These are phyloP conservation scores for Strombidium stylifer DNA, from an alignment of 73 alveolate species.

Conservation along the genomic window DNA sequence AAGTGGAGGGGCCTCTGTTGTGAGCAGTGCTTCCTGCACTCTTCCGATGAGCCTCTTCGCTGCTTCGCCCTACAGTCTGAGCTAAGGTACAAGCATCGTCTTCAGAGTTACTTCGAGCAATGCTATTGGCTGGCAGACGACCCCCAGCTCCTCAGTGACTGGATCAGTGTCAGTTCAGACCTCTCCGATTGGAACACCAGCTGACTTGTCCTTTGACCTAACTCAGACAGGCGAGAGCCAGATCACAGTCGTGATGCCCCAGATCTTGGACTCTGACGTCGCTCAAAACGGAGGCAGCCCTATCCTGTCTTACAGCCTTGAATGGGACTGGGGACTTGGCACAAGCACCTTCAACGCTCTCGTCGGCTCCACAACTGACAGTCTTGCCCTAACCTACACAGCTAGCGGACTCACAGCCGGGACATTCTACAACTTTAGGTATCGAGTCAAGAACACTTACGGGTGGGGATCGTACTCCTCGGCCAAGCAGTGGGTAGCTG, in stretches of 20 bases:
- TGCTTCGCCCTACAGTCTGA: conserved; percentile 13
- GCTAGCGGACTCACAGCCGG: conserved; percentile 21
- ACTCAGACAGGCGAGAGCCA: conserved; percentile 7
- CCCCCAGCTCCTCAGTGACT: conserved; percentile 1
- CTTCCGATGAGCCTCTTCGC: conserved; percentile 24
- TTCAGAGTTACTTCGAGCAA: conserved; percentile 17
- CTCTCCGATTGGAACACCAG: neutral
- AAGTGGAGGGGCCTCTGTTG: conserved; percentile 7
- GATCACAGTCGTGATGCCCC: conserved; percentile 8
- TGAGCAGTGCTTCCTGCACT: conserved; percentile 1
- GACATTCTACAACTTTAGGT: conserved; percentile 13
- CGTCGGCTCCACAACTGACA: conserved; percentile 8
- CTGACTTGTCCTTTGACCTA: neutral
- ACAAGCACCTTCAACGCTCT: conserved; percentile 21
- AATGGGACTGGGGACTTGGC: conserved; percentile 48
- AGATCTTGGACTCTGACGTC: neutral
- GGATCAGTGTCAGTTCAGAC: conserved; percentile 21
- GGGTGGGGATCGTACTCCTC: conserved; percentile 37
- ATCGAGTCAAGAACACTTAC: conserved; percentile 32
- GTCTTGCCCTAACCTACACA: neutral
- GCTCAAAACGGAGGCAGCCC: conserved; percentile 28
- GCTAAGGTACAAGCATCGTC: conserved; percentile 5
- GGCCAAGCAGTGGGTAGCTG: conserved; percentile 8
- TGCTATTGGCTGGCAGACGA: conserved; percentile 15
- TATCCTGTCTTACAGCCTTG: conserved; percentile 31